Evolutionary conservation across 768 basidiomycete species (phyloP).

Genomic region (Tricholoma furcatifolium): DNA sequence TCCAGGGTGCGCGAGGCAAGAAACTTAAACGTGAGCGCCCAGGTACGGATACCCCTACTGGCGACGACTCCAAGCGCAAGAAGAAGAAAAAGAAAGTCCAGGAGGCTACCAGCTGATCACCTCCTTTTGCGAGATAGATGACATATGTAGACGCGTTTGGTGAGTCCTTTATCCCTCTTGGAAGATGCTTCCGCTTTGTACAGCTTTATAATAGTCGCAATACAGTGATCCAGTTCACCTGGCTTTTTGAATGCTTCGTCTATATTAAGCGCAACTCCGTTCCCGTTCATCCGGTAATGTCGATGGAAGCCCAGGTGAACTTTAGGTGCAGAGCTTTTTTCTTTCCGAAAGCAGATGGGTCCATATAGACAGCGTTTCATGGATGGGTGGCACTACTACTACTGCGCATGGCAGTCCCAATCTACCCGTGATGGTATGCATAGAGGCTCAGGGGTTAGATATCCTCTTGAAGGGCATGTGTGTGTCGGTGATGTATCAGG

Average conservation of each 20-base stretch:
- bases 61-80: slow-evolving; percentile 28
- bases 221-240: slow-evolving; percentile 1
- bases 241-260: not conserved
- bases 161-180: not conserved
- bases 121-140: not conserved
- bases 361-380: too few species aligned
- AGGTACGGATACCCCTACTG: slow-evolving; percentile 19
- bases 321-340: too few species aligned
- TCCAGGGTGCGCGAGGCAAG: slow-evolving; percentile 28
- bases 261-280: not conserved
- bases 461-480: not conserved
- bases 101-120: slow-evolving; percentile 14
- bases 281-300: too few species aligned
- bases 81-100: slow-evolving; percentile 30
- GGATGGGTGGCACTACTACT: slow-evolving; percentile 1
- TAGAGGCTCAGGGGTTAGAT: too few species aligned
- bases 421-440: too few species aligned
- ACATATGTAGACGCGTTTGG: not conserved
- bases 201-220: not conserved
- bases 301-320: too few species aligned
- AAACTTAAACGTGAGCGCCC: slow-evolving; percentile 30
- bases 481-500: not conserved
- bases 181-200: too few species aligned
- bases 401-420: not conserved
- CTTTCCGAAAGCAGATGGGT: too few species aligned